Evolutionary conservation across 106 monocot species (phyloP).

Genomic region (Ottelia alismoides): DNA sequence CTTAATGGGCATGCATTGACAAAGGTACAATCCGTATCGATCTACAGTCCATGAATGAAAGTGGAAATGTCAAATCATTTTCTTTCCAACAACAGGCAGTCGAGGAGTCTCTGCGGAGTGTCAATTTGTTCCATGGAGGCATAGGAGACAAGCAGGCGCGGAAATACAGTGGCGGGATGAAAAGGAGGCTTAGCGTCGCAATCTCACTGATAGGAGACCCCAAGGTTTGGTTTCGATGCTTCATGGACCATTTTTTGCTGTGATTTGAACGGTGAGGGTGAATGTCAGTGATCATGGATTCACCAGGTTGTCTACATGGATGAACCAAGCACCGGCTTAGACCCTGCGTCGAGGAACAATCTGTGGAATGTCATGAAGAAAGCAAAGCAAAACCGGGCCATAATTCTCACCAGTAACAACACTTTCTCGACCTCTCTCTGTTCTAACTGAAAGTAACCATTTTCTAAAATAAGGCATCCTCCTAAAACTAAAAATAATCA

Average conservation of each 20-base stretch:
- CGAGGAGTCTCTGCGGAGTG: conserved; percentile 41
- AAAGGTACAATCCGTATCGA: too few species aligned
- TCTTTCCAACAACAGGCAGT: conserved; percentile 25
- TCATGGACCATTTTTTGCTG: too few species aligned
- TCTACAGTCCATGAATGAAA: too few species aligned
- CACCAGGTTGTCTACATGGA: conserved; percentile 91
- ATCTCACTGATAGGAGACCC: conserved; percentile 50
- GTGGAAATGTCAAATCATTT: background rate
- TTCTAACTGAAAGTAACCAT: background rate
- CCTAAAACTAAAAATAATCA: too few species aligned
- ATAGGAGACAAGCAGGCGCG: conserved; percentile 29
- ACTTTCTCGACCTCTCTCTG: background rate
- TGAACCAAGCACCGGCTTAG: conserved; percentile 79
- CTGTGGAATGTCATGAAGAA: conserved; percentile 66
- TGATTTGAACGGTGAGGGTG: too few species aligned
- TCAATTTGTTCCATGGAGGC: conserved; percentile 33
- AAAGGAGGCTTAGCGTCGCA: conserved; percentile 45
- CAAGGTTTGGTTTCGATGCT: conserved; percentile 16
- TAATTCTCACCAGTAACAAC: conserved; percentile 71
- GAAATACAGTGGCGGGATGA: conserved; percentile 56
- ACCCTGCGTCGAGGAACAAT: conserved; percentile 77
- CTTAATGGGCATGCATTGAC: conserved; percentile 46
- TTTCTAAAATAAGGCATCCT: too few species aligned
- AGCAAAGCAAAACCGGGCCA: conserved; percentile 50
- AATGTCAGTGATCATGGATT: too few species aligned